A percentile compares a stretch with the other conserved stretches of the same genome.
These are phyloP conservation scores for Dioscorea alata DNA, from an alignment of 106 monocot species.

Conservation along the genomic window DNA sequence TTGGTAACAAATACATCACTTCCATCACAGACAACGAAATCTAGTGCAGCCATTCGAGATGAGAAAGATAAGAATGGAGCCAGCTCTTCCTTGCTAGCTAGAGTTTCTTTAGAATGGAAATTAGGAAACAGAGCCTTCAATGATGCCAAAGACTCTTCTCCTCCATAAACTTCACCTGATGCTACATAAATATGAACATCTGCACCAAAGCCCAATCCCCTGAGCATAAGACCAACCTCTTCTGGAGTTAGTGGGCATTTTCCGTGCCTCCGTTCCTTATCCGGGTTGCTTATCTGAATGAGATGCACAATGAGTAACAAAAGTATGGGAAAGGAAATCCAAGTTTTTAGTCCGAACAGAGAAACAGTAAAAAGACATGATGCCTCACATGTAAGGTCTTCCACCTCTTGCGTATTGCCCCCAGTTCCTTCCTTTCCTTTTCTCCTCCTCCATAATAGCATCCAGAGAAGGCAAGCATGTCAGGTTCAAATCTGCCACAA, in stretches of 20 bases:
- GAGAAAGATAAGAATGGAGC: slow-evolving; percentile 61
- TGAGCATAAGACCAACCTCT: slow-evolving; percentile 80
- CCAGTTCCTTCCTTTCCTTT: slow-evolving; percentile 78
- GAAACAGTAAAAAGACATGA: not conserved
- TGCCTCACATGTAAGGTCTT: slow-evolving; percentile 81
- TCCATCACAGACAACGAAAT: slow-evolving; percentile 79
- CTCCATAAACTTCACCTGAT: slow-evolving; percentile 86
- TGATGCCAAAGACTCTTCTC: slow-evolving; percentile 71
- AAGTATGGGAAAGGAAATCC: too few relatives aligned
- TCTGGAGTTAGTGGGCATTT: slow-evolving; percentile 85
- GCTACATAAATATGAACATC: slow-evolving; percentile 83
- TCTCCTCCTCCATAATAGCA: slow-evolving; percentile 98
- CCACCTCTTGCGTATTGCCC: slow-evolving; percentile 88
- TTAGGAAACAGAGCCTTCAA: slow-evolving; percentile 90
- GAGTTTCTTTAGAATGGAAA: slow-evolving; percentile 70
- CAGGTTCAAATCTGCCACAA: slow-evolving; percentile 82
- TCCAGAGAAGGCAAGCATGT: slow-evolving; percentile 99
- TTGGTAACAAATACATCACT: slow-evolving; percentile 91
- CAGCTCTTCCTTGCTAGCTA: slow-evolving; percentile 65
- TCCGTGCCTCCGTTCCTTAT: slow-evolving; percentile 72
- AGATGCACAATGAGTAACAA: not conserved
- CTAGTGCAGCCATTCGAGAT: slow-evolving; percentile 94
- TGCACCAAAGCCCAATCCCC: slow-evolving; percentile 69
- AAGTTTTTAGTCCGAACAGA: not conserved
- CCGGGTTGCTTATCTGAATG: slow-evolving; percentile 66